These are phyloP conservation scores for Penicillium palitans DNA, from an alignment of 2,329 filamentous ascomycete genomes.

Conservation along the genomic window DNA sequence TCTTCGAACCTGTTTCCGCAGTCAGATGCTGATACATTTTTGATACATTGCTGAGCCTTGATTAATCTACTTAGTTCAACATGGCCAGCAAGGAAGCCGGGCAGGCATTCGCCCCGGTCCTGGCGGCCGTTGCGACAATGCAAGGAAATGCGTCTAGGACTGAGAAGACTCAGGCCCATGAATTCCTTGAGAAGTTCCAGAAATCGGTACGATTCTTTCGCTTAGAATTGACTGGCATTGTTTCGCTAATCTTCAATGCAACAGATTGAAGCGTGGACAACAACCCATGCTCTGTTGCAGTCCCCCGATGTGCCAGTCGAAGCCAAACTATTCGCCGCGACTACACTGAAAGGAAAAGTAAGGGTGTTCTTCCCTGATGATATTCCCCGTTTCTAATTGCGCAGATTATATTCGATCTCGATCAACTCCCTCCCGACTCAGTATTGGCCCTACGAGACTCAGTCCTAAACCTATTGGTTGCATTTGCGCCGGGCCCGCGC, in stretches of 20 bases:
- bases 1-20: slow-evolving; percentile 8
- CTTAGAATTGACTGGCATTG: slow-evolving; percentile 11
- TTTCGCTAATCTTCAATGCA: slow-evolving; percentile 20
- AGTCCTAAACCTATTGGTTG: slow-evolving; percentile 75
- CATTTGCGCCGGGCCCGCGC: slow-evolving; percentile 78
- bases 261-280: slow-evolving; percentile 86
- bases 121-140: slow-evolving; percentile 90
- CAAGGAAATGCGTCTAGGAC: slow-evolving; percentile 75
- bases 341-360: slow-evolving; percentile 97
- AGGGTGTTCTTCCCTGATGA: slow-evolving; percentile 15
- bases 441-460: slow-evolving; percentile 78
- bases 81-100: slow-evolving; percentile 71
- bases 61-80: slow-evolving; percentile 19
- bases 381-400: slow-evolving; percentile 23
- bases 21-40: slow-evolving; percentile 5
- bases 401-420: slow-evolving; percentile 94
- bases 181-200: slow-evolving; percentile 92
- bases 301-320: slow-evolving; percentile 73
- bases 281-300: slow-evolving; percentile 82
- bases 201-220: slow-evolving; percentile 72
- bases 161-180: slow-evolving; percentile 85
- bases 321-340: slow-evolving; percentile 92
- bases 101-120: slow-evolving; percentile 77
- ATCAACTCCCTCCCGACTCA: slow-evolving; percentile 77
- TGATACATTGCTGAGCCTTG: slow-evolving; percentile 13